Evolutionary conservation across 306 rosid species (phyloP).

Genomic region (Citrullus amarus): DNA sequence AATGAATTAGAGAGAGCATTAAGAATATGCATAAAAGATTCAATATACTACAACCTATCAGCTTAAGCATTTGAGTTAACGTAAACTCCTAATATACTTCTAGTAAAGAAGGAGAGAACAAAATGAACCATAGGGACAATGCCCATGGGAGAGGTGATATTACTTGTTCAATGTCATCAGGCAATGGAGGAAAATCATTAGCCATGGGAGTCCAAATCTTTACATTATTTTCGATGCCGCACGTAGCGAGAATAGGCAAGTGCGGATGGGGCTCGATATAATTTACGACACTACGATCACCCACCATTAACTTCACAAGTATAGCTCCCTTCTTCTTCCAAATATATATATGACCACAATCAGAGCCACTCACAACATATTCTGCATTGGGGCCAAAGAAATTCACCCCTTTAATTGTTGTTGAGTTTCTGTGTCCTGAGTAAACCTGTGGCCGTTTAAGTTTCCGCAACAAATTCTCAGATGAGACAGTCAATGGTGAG

Average conservation of each 20-base stretch:
- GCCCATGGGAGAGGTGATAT: neutral
- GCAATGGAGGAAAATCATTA: neutral
- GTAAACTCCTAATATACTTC: neutral
- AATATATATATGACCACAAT: slow-evolving; percentile 3
- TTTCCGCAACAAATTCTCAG: slow-evolving; percentile 19
- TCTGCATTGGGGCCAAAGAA: neutral
- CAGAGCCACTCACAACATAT: neutral
- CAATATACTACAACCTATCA: neutral
- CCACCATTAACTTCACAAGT: neutral
- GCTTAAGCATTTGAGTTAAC: neutral
- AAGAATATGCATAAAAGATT: neutral
- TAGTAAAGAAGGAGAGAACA: neutral
- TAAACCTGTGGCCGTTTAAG: slow-evolving; percentile 14
- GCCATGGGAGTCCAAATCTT: slow-evolving; percentile 1
- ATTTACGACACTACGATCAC: neutral
- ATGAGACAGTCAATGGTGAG: slow-evolving; percentile 21
- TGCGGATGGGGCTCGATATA: neutral
- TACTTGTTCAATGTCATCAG: neutral
- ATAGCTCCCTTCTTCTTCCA: neutral
- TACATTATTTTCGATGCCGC: neutral
- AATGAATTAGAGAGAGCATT: neutral
- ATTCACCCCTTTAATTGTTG: slow-evolving; percentile 1
- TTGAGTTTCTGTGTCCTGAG: neutral
- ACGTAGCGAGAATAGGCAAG: neutral
- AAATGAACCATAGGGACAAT: neutral